Evolutionary conservation across 352 stramenopile genomes (phyloP), one percentile per base, ranked within the genome.

Genomic region (Phytophthora boehmeriae): DNA sequence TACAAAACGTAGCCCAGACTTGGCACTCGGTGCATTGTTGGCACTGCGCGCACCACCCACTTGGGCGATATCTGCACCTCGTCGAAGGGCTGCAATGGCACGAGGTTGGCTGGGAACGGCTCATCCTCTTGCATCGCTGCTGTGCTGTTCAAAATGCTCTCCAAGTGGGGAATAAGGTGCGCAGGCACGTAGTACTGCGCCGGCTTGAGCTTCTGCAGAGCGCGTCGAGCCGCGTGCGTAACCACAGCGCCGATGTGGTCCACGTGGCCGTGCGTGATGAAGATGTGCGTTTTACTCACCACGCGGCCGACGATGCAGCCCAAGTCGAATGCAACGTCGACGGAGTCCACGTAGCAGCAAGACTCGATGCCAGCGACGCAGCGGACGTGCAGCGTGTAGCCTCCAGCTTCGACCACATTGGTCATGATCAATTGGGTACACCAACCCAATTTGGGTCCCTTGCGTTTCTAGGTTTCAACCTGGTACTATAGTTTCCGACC

Each of bases 201-300:
- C 2, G 86, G 80, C 45, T 72, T 73, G 54, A 85, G 76, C 13
- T 73, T 51, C 32, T 79, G 63, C 39, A 95, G 64, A 8, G 61
- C 60, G 30, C 86, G 76, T 25, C 78, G 83, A 13, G 75, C 81
- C 14, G 85, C 86, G 64, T 95, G 86, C 0, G 64, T 54, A 34
- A 80, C 73, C 30, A 95, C 63, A 0, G 78, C 79, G 5, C 74
- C 63, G 52, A 96, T 84, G 73, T 96, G 88, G 66, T 96, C 88
- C 11, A 85, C 59, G 71, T 96, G 88, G 43, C 88, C 88, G 48
- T 96, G 88, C 20, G 88, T 93, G 65, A 96, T 89, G 69, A 96
- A 95, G 17, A 96, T 76, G 53, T 93, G 70, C 16, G 75, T 73
- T 63, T 92, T 93, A 60, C 44, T 80, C 20, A 67, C 71, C 23